These are phyloP conservation scores for Amylostereum areolatum DNA, from an alignment of 1,284 basidiomycete species.

Conservation along the genomic window DNA sequence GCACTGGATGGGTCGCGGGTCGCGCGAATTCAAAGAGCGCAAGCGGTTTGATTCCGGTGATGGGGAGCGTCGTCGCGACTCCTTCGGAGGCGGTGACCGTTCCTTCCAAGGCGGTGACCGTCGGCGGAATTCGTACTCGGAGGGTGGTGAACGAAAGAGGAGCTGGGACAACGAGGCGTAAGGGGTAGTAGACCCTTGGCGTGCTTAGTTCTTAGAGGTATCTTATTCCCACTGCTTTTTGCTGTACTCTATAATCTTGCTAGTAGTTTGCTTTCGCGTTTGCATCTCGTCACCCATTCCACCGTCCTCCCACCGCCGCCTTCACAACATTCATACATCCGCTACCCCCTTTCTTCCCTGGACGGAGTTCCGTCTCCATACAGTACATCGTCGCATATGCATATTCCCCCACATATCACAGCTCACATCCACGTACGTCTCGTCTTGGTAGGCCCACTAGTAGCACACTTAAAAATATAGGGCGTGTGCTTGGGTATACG, in stretches of 20 bases:
- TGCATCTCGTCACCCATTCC: neutral
- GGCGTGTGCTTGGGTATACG: too few species aligned
- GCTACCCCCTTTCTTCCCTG: neutral
- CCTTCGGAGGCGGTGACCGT: too few species aligned
- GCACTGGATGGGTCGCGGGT: conserved; percentile 1
- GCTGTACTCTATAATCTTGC: neutral
- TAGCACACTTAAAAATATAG: too few species aligned
- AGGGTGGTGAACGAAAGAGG: neutral
- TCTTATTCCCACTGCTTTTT: neutral
- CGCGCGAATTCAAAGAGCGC: neutral
- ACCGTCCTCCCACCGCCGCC: neutral
- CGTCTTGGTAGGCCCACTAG: too few species aligned
- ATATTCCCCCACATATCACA: neutral
- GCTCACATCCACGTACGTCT: neutral
- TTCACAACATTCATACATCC: too few species aligned
- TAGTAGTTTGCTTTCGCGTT: neutral
- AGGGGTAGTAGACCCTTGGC: too few species aligned
- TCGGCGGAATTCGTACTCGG: too few species aligned
- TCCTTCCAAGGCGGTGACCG: too few species aligned
- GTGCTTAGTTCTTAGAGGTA: neutral
- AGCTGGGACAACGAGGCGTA: neutral
- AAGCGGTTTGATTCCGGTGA: too few species aligned
- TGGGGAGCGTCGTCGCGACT: too few species aligned
- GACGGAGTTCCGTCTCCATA: conserved; percentile 1
- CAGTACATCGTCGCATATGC: neutral